Conservation (phyloP, 768 basidiomycete species). For the Naematelia aurantialba region DNA sequence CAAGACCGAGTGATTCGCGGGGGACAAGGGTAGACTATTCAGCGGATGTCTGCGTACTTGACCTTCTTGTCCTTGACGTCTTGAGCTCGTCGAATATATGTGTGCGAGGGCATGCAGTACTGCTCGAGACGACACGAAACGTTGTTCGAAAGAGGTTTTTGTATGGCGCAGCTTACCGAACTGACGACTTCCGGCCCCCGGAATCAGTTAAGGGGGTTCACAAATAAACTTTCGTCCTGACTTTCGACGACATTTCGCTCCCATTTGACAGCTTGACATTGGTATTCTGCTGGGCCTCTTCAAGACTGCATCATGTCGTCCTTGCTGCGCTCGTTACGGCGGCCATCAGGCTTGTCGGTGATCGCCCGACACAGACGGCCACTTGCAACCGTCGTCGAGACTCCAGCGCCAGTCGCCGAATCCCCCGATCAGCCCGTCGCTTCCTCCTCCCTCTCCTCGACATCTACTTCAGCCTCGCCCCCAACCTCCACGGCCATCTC, state of each 20-base stretch:
- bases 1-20: neutral
- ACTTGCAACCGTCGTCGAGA: neutral
- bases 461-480: neutral
- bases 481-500: neutral
- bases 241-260: no score
- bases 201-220: neutral
- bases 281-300: neutral
- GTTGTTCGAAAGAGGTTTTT: no score
- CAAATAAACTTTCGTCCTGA: neutral
- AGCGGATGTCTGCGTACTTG: no score
- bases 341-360: neutral
- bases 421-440: neutral
- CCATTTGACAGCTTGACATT: no score
- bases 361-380: neutral
- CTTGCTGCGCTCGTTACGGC: slow-evolving; percentile 7
- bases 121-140: no score
- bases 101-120: no score
- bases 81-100: no score
- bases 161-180: no score
- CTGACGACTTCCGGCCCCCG: no score
- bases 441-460: neutral
- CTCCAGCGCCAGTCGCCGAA: neutral
- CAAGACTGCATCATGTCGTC: slow-evolving; percentile 9
- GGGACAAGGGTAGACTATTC: no score
- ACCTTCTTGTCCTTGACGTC: no score